Base-by-base conservation (phyloP, 2,329 filamentous ascomycete genomes). In the Arthrinium phaeospermum region DNA sequence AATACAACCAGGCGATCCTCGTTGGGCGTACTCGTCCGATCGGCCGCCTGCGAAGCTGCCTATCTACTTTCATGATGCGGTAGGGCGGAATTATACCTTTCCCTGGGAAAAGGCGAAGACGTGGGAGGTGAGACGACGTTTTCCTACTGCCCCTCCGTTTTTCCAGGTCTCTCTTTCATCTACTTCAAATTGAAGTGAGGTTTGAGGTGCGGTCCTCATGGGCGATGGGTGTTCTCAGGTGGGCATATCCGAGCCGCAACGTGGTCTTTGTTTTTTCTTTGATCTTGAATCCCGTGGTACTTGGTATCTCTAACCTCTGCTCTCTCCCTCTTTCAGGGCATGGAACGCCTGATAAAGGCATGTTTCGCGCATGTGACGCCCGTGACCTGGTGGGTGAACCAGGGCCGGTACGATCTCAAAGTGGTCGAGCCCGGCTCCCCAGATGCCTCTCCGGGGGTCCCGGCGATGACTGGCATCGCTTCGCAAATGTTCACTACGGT, bases 21-120 rank as follows among this genome's bases (percentile, higher is more conserved):
- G 75, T 1, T 79, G 77, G 79, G 76, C 79, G 68, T 74, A 53
- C 27, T 78, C 75, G 1, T 70, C 77, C 4, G 78, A 75, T 37
- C 69, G 77, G 34, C 77, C 77, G 14, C 78, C 77, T 13, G 74
- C 73, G 41, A 79, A 80, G 75, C 85, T 89, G 69, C 90, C 90
- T 10, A 88, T 92, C 78, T 89, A 89, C 73, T 92, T 91, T 80
- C 90, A 90, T 77, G 91, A 93, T 81, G 90, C 90, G 1, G 85
- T 92, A 47, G 89, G 89, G 41, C 84, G 91, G 73, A 91, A 91
- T 77, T 92, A 90, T 79, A 88, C 87, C 76, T 92, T 93, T 75
- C 91, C 91, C 7, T 92, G 89, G 82, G 86, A 91, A 74, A 80
- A 91, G 68, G 92, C 89, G 79, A 89, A 88, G 77, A 91, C 88